Percentiles rank a stretch among this genome's conserved stretches.
Evolutionary conservation across 495 filamentous ascomycete genomes (phyloP).

Genomic region (Penicillium pancosmium): DNA sequence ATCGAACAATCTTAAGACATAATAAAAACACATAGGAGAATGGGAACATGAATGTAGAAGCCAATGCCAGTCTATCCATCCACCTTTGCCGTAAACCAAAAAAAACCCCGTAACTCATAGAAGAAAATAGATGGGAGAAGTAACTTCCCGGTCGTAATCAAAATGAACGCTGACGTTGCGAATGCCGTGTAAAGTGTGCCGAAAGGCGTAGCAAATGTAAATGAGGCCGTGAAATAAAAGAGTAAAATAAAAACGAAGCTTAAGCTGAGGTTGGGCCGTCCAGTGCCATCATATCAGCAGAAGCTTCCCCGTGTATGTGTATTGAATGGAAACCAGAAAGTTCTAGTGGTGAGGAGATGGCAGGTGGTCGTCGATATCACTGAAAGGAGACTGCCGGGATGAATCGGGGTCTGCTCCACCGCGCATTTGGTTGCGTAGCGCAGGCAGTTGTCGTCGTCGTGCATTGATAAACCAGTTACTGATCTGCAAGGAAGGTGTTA

Average conservation of each 20-base stretch:
- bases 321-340: background rate
- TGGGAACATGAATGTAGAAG: conserved; percentile 6
- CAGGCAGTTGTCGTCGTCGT: conserved; percentile 74
- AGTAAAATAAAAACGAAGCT: background rate
- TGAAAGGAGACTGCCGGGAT: conserved; percentile 44
- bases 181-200: conserved; percentile 23
- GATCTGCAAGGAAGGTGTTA: conserved; percentile 54
- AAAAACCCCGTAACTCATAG: conserved; percentile 33
- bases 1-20: conserved; percentile 28
- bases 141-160: conserved; percentile 26
- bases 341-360: conserved; percentile 35
- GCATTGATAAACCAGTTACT: conserved; percentile 98
- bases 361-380: conserved; percentile 45
- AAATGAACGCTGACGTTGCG: conserved; percentile 29
- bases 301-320: background rate
- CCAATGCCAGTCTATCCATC: conserved; percentile 36
- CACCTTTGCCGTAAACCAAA: conserved; percentile 20
- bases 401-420: conserved; percentile 40
- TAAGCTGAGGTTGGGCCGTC: conserved; percentile 5
- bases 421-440: conserved; percentile 59
- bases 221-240: conserved; percentile 22
- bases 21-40: conserved; percentile 20
- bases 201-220: conserved; percentile 16
- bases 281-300: background rate
- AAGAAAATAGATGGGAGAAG: conserved; percentile 5